Base-by-base conservation (phyloP, 495 filamentous ascomycete genomes). In the Staphylotrichum longicolle region DNA sequence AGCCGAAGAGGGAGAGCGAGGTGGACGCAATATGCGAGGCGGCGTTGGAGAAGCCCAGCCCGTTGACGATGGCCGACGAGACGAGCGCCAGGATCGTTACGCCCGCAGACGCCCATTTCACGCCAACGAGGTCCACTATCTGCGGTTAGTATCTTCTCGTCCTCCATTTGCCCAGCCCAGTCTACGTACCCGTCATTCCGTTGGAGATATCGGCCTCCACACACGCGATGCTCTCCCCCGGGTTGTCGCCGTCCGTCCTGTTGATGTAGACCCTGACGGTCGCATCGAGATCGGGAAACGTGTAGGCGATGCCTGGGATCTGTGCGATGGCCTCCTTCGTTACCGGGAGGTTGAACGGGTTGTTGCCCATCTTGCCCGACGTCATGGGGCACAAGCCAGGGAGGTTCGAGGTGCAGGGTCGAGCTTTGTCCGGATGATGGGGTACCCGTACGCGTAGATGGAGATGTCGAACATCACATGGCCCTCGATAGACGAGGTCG, bases 1-100 rank as follows among this genome's bases (percentile, higher is more conserved):
- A 98, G 45, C 90, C 85, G 64, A 98, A 96, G 7, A 98, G 83
- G 30, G 93, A 96, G 33, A 98, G 78, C 7, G 94, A 88, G 71
- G 95, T 96, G 39, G 93, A 88, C 7, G 94, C 94, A 46, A 98
- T 88, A 73, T 98, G 94, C 20, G 94, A 92, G 40, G 94, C 94
- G 6, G 94, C 95, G 72, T 97, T 98, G n/a, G 93, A 91, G 74
- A 96, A 88, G 35, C 90, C 91, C 8, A 94, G 77, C 6, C 90
- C 90, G 27, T 87, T 90, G 47, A 90, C 86, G 60, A 96, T 84
- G 60, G 91, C 91, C 35, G 91, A 94, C 9, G 88, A 88, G 53
- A 93, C 77, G 37, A 98, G 81, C 60, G 89, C 91, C 49, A 96
- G 72, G 57, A 89, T 90, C 54, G 90, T 90, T 54, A 97, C 91